phyloP scores from a whole-genome alignment of 2,329 filamentous ascomycete species.

The Fusarium sp. region DNA sequence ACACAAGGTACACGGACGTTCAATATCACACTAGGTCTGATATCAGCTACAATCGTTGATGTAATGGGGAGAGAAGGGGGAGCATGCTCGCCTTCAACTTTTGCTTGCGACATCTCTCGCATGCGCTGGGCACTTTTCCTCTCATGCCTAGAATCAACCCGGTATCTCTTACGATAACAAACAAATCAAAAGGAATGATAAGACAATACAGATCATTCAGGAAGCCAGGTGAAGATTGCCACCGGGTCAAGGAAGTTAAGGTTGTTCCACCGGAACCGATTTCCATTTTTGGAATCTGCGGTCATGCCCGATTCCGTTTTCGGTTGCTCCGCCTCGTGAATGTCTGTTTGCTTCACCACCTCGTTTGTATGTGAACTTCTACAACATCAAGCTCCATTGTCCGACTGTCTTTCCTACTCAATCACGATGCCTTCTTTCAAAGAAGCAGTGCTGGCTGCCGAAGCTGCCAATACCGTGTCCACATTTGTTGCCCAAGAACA shows the following conservation, averaged over 20 bases:
- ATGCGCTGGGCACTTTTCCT: slow-evolving; percentile 8
- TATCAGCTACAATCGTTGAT: not conserved
- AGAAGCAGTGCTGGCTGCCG: not conserved
- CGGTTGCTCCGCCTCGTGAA: slow-evolving; percentile 16
- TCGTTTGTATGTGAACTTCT: not conserved
- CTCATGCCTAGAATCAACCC: not conserved
- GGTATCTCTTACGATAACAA: not conserved
- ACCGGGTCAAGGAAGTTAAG: not conserved
- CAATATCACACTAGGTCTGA: slow-evolving; percentile 26
- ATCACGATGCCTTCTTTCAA: not conserved
- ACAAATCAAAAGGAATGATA: not conserved
- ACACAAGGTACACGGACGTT: slow-evolving; percentile 50
- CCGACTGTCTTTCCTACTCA: not conserved
- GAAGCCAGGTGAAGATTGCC: not conserved
- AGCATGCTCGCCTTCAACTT: slow-evolving; percentile 14
- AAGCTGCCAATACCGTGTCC: slow-evolving; percentile 27
- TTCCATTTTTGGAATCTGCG: not conserved
- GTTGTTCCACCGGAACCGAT: slow-evolving; percentile 4
- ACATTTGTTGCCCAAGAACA: slow-evolving; percentile 33
- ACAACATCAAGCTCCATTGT: not conserved
- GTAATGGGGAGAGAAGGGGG: not conserved
- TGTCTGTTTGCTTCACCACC: not conserved
- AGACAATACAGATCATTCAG: not conserved
- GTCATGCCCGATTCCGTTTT: slow-evolving; percentile 15
- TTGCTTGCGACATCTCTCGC: slow-evolving; percentile 21